These are phyloP conservation scores for Clonostachys byssicola DNA, from an alignment of 2,329 filamentous ascomycete genomes.

Conservation along the genomic window DNA sequence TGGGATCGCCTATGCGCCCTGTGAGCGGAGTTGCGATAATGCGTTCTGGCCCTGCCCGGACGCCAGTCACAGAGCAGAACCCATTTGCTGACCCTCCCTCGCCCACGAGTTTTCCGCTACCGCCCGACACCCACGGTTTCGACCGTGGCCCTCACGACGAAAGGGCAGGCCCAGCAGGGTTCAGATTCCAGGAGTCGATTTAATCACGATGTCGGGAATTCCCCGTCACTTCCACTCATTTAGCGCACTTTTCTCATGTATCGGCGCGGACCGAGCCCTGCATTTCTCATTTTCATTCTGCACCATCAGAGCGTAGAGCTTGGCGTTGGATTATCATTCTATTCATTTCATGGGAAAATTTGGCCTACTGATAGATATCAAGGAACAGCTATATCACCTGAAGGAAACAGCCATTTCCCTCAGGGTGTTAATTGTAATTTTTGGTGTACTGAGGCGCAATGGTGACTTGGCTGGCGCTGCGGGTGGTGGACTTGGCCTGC, in stretches of 20 bases:
- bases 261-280: background rate
- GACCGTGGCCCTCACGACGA: conserved; percentile 26
- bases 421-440: no score
- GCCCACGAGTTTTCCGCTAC: conserved; percentile 15
- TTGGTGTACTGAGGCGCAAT: no score
- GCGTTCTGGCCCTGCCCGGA: conserved; percentile 61
- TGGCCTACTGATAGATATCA: no score
- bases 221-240: conserved; percentile 43
- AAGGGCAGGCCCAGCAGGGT: conserved; percentile 22
- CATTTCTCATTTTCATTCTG: background rate
- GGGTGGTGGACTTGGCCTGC: no score
- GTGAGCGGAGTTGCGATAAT: conserved; percentile 57
- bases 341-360: no score
- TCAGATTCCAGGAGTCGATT: conserved; percentile 35
- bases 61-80: conserved; percentile 52
- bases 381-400: no score
- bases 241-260: background rate
- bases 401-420: no score
- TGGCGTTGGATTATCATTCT: background rate
- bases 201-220: conserved; percentile 34
- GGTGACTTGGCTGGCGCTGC: no score
- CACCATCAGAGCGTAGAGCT: background rate
- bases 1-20: conserved; percentile 55
- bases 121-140: conserved; percentile 29
- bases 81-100: conserved; percentile 35